Evolutionary conservation across 179 eudicot genomes (phyloP).

Genomic region (Dionaea muscipula): DNA sequence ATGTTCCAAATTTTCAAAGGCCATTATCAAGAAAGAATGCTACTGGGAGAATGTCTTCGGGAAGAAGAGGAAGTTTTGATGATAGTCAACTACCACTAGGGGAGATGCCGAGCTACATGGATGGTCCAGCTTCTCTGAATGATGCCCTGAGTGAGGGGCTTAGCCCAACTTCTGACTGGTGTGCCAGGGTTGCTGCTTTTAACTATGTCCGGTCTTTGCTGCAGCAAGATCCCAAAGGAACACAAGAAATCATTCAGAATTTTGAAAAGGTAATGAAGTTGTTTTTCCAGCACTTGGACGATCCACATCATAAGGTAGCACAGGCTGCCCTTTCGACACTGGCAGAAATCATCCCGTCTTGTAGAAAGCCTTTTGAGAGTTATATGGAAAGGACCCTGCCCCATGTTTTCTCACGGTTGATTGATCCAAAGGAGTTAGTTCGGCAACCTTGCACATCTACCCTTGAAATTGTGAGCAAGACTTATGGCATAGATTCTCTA

Average conservation of each 20-base stretch:
- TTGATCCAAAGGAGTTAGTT: slow-evolving; percentile 90
- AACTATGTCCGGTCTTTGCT: slow-evolving; percentile 66
- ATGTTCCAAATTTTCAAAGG: slow-evolving; percentile 83
- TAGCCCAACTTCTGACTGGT: slow-evolving; percentile 84
- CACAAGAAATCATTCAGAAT: slow-evolving; percentile 79
- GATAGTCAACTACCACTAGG: slow-evolving; percentile 62
- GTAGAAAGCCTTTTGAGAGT: slow-evolving; percentile 85
- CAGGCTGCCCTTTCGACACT: slow-evolving; percentile 99
- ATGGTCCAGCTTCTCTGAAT: slow-evolving; percentile 74
- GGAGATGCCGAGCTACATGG: slow-evolving; percentile 57
- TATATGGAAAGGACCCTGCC: slow-evolving; percentile 95
- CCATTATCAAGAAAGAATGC: slow-evolving; percentile 79
- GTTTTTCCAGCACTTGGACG: slow-evolving; percentile 92
- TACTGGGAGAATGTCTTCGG: slow-evolving; percentile 57
- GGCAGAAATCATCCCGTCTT: slow-evolving; percentile 81
- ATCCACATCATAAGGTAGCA: slow-evolving; percentile 98
- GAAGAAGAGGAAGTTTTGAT: slow-evolving; percentile 84
- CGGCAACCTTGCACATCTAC: slow-evolving; percentile 89
- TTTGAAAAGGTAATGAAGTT: slow-evolving; percentile 98
- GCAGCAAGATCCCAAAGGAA: slow-evolving; percentile 79
- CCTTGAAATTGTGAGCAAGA: slow-evolving; percentile 75
- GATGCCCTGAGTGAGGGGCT: slow-evolving; percentile 92
- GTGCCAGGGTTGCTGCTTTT: slow-evolving; percentile 93
- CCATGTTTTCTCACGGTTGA: slow-evolving; percentile 83
- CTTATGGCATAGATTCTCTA: slow-evolving; percentile 83